Evolutionary conservation across 345 rosid genomes (phyloP).

Genomic region (Turnera subulata): DNA sequence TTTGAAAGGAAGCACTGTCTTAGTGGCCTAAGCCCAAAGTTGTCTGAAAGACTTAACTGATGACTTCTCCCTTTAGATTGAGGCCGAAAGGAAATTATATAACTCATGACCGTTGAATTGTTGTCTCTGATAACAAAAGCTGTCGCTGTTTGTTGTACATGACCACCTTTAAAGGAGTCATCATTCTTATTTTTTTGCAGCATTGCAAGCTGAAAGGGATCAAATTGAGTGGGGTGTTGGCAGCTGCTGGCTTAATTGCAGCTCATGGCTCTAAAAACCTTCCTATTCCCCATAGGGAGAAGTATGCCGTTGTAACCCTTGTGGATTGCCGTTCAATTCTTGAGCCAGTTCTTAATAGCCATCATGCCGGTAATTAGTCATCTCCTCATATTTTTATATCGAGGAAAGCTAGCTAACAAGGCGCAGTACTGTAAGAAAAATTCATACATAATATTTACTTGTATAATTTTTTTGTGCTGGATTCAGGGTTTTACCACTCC

Average conservation of each 20-base stretch:
- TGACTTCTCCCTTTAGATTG: too few relatives aligned
- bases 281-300: slow-evolving; percentile 21
- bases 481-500: slow-evolving; percentile 50
- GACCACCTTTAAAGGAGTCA: neutral
- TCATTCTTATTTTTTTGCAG: slow-evolving; percentile 12
- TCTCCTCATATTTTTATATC: neutral
- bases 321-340: slow-evolving; percentile 60
- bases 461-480: neutral
- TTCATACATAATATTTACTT: neutral
- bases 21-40: too few relatives aligned
- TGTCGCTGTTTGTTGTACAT: neutral
- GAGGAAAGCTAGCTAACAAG: too few relatives aligned
- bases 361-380: slow-evolving; percentile 44
- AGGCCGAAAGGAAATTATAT: too few relatives aligned
- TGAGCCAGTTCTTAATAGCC: slow-evolving; percentile 46
- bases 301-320: slow-evolving; percentile 45
- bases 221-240: slow-evolving; percentile 33
- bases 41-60: too few relatives aligned
- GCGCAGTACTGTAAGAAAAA: too few relatives aligned
- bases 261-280: slow-evolving; percentile 24
- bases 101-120: too few relatives aligned
- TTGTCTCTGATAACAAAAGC: too few relatives aligned
- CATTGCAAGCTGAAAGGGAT: slow-evolving; percentile 37
- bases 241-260: slow-evolving; percentile 40
- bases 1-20: too few relatives aligned